phyloP scores from a whole-genome alignment of 352 stramenopile genomes.

The Globisporangium apiculatum region DNA sequence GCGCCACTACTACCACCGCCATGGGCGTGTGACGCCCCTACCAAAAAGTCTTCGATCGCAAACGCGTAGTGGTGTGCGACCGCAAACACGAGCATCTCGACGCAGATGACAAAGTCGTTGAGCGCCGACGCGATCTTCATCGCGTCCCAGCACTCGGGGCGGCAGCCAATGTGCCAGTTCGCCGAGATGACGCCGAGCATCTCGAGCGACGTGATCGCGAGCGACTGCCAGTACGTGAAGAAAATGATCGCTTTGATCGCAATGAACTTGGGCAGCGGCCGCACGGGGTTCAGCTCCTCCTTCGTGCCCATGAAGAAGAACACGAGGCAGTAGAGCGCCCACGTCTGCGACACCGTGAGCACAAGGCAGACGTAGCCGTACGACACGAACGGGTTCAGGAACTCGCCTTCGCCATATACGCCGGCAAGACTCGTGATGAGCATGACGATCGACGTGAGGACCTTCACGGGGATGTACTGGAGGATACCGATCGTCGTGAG shows the following conservation, averaged over 20 bases:
- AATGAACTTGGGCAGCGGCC: slow-evolving; percentile 91
- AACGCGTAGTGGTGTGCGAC: slow-evolving; percentile 92
- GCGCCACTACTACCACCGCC: no score
- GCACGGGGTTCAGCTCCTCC: slow-evolving; percentile 84
- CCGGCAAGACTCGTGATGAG: slow-evolving; percentile 78
- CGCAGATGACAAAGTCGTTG: slow-evolving; percentile 93
- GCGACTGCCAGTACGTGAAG: slow-evolving; percentile 93
- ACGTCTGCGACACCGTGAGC: slow-evolving; percentile 86
- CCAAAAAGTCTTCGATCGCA: slow-evolving; percentile 86
- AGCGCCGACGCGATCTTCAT: slow-evolving; percentile 86
- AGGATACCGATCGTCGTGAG: slow-evolving; percentile 91
- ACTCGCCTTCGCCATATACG: slow-evolving; percentile 88
- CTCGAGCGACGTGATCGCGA: slow-evolving; percentile 88
- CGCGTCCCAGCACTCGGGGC: slow-evolving; percentile 70
- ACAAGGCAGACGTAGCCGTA: slow-evolving; percentile 90
- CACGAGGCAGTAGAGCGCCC: slow-evolving; percentile 92
- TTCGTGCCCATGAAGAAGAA: slow-evolving; percentile 92
- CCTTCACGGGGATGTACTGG: slow-evolving; percentile 90
- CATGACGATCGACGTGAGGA: slow-evolving; percentile 83
- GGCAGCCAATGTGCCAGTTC: slow-evolving; percentile 75
- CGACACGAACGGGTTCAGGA: slow-evolving; percentile 74
- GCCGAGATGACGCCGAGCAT: slow-evolving; percentile 82
- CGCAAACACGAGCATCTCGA: slow-evolving; percentile 92
- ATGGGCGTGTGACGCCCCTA: slow-evolving; percentile 4
- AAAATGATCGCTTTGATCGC: slow-evolving; percentile 94